A percentile compares a stretch with the other conserved stretches of the same genome.
Conservation (phyloP, 768 basidiomycete genomes). For the Boletus speciosus region DNA sequence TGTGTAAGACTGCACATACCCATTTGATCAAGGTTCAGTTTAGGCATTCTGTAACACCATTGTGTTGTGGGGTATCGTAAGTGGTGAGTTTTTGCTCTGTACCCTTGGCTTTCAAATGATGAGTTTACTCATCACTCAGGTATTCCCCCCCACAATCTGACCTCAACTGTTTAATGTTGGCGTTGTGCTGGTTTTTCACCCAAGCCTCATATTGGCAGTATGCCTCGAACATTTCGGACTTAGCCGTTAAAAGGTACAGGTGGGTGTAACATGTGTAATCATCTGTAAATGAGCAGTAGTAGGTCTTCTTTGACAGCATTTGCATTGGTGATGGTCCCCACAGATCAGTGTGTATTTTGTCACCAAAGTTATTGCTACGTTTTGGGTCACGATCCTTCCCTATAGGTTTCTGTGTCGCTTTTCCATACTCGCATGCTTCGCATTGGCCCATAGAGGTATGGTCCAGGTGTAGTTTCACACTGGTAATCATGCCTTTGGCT, state of each 20-base stretch:
- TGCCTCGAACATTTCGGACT: neutral
- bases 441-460: too few relatives aligned
- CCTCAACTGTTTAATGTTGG: neutral
- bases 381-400: constrained; percentile 9
- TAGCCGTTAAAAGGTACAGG: constrained; percentile 32
- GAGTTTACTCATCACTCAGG: neutral
- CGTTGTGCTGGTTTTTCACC: neutral
- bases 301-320: too few relatives aligned
- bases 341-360: constrained; percentile 38
- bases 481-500: too few relatives aligned
- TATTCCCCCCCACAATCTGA: neutral
- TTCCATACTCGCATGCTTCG: too few relatives aligned
- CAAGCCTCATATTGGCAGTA: neutral
- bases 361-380: constrained; percentile 24
- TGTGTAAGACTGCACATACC: constrained; percentile 15
- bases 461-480: too few relatives aligned
- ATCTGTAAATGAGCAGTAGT: too few relatives aligned
- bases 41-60: constrained; percentile 26
- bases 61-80: constrained; percentile 21
- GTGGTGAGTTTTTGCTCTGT: neutral
- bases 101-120: neutral
- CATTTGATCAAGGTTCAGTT: constrained; percentile 20
- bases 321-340: constrained; percentile 25
- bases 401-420: too few relatives aligned
- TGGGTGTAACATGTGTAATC: too few relatives aligned